These are phyloP conservation scores for Hydnum rufescens DNA, from an alignment of 768 basidiomycete genomes.

Conservation along the genomic window DNA sequence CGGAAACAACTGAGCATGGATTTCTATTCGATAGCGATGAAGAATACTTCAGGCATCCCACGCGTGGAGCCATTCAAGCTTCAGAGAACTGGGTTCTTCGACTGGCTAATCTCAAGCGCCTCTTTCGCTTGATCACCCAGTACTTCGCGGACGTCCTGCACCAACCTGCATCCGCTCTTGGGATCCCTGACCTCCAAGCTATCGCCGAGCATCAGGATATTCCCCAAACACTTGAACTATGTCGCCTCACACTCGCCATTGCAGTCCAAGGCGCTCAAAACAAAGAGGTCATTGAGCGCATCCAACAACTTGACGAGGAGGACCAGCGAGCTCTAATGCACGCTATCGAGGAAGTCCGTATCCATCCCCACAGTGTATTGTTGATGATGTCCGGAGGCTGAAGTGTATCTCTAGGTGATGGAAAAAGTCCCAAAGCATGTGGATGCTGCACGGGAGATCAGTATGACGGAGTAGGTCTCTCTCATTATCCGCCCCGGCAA, in stretches of 20 bases:
- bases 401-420: constrained; percentile 30
- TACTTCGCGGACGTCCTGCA: constrained; percentile 73
- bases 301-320: constrained; percentile 60
- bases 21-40: constrained; percentile 34
- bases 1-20: not conserved
- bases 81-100: constrained; percentile 83
- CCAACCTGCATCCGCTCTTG: constrained; percentile 53
- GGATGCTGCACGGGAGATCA: constrained; percentile 26
- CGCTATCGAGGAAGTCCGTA: constrained; percentile 72
- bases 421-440: not conserved
- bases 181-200: constrained; percentile 74
- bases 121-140: constrained; percentile 76
- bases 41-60: constrained; percentile 51
- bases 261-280: constrained; percentile 80
- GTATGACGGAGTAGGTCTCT: constrained; percentile 49
- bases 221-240: constrained; percentile 48
- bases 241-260: constrained; percentile 65
- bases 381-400: constrained; percentile 69
- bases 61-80: constrained; percentile 36
- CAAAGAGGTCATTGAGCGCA: constrained; percentile 73
- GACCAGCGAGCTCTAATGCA: constrained; percentile 85
- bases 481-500: constrained; percentile 1
- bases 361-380: not conserved
- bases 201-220: constrained; percentile 61
- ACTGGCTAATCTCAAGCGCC: constrained; percentile 61